phyloP scores from a whole-genome alignment of 2,329 filamentous ascomycete genomes.

The Orbilia ellipsospora region DNA sequence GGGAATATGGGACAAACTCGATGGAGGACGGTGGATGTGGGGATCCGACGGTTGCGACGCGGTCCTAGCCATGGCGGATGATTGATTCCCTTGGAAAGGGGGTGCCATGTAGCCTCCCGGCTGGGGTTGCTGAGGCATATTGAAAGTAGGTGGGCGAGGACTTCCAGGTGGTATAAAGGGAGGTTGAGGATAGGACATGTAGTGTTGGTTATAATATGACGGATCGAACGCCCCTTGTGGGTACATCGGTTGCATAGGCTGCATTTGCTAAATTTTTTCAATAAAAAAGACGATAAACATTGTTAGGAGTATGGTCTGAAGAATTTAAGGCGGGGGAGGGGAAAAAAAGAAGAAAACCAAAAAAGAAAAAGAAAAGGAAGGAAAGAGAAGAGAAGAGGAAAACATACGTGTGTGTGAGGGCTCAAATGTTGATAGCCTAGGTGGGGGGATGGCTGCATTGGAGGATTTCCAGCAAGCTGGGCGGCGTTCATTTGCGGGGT shows the following conservation, averaged over 20 bases:
- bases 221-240: slow-evolving; percentile 57
- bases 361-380: slow-evolving; percentile 66
- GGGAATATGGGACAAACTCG: slow-evolving; percentile 70
- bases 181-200: slow-evolving; percentile 41
- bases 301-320: neutral
- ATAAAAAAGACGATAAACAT: neutral
- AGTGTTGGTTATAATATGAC: slow-evolving; percentile 59
- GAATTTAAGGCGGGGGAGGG: too few relatives aligned
- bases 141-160: slow-evolving; percentile 64
- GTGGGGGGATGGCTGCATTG: slow-evolving; percentile 69
- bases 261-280: slow-evolving; percentile 39
- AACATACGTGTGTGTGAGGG: slow-evolving; percentile 58
- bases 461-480: slow-evolving; percentile 75
- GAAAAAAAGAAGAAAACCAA: neutral
- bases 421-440: slow-evolving; percentile 68
- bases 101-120: slow-evolving; percentile 65
- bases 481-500: slow-evolving; percentile 76
- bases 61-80: slow-evolving; percentile 80
- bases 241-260: slow-evolving; percentile 50
- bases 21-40: slow-evolving; percentile 71
- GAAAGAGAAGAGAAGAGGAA: slow-evolving; percentile 70
- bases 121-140: slow-evolving; percentile 66
- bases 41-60: slow-evolving; percentile 78
- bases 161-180: slow-evolving; percentile 64
- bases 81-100: slow-evolving; percentile 67